These are phyloP conservation scores for Ulota crispa DNA, from an alignment of 225 moss, liverwort and hornwort species.

Conservation along the genomic window DNA sequence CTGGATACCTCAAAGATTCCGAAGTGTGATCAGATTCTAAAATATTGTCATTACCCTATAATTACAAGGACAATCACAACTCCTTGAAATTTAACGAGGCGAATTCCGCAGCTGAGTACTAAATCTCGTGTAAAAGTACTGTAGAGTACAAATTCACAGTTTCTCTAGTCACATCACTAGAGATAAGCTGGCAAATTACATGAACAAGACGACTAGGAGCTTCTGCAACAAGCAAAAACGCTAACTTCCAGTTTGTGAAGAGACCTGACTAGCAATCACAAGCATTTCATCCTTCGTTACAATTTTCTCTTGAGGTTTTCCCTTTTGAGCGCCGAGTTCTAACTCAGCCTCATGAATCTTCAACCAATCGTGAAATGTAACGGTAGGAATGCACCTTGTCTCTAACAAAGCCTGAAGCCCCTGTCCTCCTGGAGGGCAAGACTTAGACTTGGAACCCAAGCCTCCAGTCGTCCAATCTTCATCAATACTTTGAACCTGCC, in stretches of 20 bases:
- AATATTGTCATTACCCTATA: neutral
- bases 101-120: neutral
- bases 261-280: slow-evolving; percentile 56
- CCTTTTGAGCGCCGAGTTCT: slow-evolving; percentile 51
- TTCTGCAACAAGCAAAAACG: slow-evolving; percentile 1
- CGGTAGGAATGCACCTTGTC: slow-evolving; percentile 40
- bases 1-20: neutral
- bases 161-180: slow-evolving; percentile 1
- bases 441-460: slow-evolving; percentile 37
- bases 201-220: slow-evolving; percentile 7
- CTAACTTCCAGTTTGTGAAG: slow-evolving; percentile 31
- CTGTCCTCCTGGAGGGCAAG: slow-evolving; percentile 49
- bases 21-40: neutral
- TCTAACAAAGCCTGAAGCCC: slow-evolving; percentile 65
- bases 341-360: slow-evolving; percentile 68
- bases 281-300: slow-evolving; percentile 68
- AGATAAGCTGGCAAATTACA: neutral
- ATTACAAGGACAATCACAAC: neutral
- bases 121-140: slow-evolving; percentile 14
- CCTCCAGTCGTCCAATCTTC: slow-evolving; percentile 61
- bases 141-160: neutral
- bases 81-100: neutral
- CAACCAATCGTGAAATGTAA: slow-evolving; percentile 81
- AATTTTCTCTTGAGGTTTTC: slow-evolving; percentile 78
- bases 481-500: slow-evolving; percentile 76